phyloP scores from a whole-genome alignment of 2,329 filamentous ascomycete genomes.

The Calycina herbarum region DNA sequence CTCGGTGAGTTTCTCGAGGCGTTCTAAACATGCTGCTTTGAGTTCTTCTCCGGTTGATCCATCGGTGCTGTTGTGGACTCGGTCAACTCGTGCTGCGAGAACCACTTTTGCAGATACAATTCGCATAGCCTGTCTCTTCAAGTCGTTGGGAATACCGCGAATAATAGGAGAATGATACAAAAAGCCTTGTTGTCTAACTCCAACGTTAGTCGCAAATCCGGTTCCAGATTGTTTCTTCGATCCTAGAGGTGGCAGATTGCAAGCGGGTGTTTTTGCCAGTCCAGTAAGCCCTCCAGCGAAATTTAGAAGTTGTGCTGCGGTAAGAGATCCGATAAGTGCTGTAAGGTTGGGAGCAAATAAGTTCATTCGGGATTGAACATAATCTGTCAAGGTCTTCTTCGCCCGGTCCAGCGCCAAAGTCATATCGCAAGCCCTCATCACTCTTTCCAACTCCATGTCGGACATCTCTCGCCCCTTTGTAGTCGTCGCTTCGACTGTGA shows the following conservation, averaged over 20 bases:
- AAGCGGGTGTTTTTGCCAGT: slow-evolving; percentile 87
- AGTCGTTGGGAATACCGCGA: slow-evolving; percentile 76
- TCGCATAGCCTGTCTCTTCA: slow-evolving; percentile 91
- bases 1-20: slow-evolving; percentile 89
- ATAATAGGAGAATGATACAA: slow-evolving; percentile 92
- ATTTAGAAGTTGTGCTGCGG: slow-evolving; percentile 94
- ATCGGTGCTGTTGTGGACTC: slow-evolving; percentile 77
- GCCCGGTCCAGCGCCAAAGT: slow-evolving; percentile 83
- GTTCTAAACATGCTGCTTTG: slow-evolving; percentile 77
- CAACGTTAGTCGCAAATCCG: slow-evolving; percentile 89
- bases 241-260: slow-evolving; percentile 87
- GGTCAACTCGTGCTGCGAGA: slow-evolving; percentile 88
- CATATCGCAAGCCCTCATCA: slow-evolving; percentile 81
- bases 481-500: slow-evolving; percentile 90
- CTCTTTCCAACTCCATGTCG: slow-evolving; percentile 70
- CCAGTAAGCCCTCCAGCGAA: slow-evolving; percentile 85
- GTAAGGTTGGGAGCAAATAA: slow-evolving; percentile 94
- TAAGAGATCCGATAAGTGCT: slow-evolving; percentile 84
- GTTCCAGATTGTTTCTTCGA: slow-evolving; percentile 79
- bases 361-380: slow-evolving; percentile 96
- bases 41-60: slow-evolving; percentile 82
- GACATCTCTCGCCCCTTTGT: slow-evolving; percentile 79
- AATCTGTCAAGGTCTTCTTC: slow-evolving; percentile 84
- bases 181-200: slow-evolving; percentile 87
- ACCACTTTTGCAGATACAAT: slow-evolving; percentile 93